phyloP scores from a whole-genome alignment of 768 basidiomycete species.

The Flagelloscypha sp. region DNA sequence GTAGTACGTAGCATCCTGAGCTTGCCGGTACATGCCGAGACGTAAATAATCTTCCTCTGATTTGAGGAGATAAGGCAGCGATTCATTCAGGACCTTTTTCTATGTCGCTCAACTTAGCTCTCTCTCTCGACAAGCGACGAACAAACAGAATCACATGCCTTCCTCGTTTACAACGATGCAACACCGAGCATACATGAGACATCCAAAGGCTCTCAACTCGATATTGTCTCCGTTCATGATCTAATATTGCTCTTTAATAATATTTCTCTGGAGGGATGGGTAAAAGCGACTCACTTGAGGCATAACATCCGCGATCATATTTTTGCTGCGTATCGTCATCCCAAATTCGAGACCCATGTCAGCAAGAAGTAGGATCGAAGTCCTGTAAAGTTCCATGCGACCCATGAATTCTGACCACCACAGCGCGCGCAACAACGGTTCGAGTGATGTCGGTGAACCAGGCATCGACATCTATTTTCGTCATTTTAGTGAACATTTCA shows the following conservation, averaged over 20 bases:
- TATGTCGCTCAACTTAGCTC: conserved; percentile 5
- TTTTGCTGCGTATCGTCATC: conserved; percentile 56
- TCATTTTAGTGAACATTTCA: conserved; percentile 2
- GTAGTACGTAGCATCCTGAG: conserved; percentile 65
- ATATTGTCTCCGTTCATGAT: conserved; percentile 63
- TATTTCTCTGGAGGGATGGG: background rate
- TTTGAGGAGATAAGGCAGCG: conserved; percentile 49
- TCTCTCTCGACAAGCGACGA: conserved; percentile 17
- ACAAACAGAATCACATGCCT: background rate
- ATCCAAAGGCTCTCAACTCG: conserved; percentile 70
- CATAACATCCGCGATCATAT: conserved; percentile 69
- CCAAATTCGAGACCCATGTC: conserved; percentile 74
- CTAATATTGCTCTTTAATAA: conserved; percentile 24
- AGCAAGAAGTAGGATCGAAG: conserved; percentile 63
- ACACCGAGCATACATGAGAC: conserved; percentile 66
- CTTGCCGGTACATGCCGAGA: conserved; percentile 50
- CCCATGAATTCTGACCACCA: conserved; percentile 80
- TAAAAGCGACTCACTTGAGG: conserved; percentile 50
- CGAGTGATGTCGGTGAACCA: conserved; percentile 56
- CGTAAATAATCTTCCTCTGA: conserved; percentile 59
- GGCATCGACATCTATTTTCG: conserved; percentile 35
- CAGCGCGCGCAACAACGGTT: conserved; percentile 59
- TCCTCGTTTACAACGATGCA: background rate
- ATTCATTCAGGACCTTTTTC: conserved; percentile 38
- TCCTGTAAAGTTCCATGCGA: conserved; percentile 58